phyloP scores from a whole-genome alignment of 2,329 filamentous ascomycete genomes.

The Nannizziopsis barbatae region DNA sequence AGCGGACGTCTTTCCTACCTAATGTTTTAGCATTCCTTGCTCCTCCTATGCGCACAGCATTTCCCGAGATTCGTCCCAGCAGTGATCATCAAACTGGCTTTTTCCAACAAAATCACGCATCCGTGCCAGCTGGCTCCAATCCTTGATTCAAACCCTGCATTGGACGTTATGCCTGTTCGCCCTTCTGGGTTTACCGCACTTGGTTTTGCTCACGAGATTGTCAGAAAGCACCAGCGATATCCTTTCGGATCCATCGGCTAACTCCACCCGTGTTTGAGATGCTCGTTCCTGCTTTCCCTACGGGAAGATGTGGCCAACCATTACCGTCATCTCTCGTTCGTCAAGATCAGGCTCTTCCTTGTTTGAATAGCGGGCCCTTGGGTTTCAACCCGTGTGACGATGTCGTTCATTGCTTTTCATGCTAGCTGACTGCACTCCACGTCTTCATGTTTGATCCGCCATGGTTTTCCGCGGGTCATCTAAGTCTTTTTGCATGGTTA shows the following conservation, averaged over 20 bases:
- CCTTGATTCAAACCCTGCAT: conserved; percentile 23
- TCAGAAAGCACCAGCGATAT: neutral
- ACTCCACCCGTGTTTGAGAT: conserved; percentile 2
- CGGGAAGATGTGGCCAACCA: neutral
- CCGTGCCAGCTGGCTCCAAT: conserved; percentile 30
- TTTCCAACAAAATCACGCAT: conserved; percentile 18
- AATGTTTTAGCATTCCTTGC: conserved; percentile 12
- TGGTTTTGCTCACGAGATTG: conserved; percentile 16
- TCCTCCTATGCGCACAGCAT: conserved; percentile 6
- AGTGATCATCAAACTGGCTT: conserved; percentile 21
- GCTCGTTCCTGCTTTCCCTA: neutral
- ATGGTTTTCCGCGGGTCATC: neutral
- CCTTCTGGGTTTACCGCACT: conserved; percentile 14
- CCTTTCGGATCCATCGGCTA: neutral
- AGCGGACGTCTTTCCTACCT: conserved; percentile 2
- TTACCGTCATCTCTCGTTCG: neutral
- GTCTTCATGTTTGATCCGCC: neutral
- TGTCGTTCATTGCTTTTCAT: neutral
- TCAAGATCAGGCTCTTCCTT: neutral
- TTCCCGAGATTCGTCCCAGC: conserved; percentile 8
- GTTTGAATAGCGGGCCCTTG: conserved; percentile 1
- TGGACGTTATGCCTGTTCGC: conserved; percentile 18
- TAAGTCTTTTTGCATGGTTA: neutral
- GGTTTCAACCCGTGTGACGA: conserved; percentile 3
- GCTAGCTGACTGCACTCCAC: neutral